Evolutionary conservation across 192 early-diverging fungal genomes (phyloP).

Genomic region (Linnemannia hyalina): DNA sequence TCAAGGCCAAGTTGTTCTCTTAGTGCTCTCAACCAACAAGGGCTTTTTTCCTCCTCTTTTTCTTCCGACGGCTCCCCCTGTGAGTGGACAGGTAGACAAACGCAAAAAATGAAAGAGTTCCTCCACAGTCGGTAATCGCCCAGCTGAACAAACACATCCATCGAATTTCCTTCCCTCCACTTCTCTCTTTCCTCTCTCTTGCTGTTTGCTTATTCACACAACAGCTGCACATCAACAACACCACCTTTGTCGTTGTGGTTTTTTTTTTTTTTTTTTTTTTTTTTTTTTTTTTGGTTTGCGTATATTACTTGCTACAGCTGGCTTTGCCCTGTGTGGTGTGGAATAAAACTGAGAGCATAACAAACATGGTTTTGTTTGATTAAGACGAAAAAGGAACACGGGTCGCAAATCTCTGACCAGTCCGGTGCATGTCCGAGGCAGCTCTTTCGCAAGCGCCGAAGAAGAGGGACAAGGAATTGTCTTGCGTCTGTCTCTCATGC

Average conservation of each 20-base stretch:
- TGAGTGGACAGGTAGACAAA: neutral
- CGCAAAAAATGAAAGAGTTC: neutral
- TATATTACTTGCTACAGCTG: too few species aligned
- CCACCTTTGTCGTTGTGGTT: too few species aligned
- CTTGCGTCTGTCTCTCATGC: neutral
- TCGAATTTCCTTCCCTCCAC: neutral
- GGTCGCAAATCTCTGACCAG: neutral
- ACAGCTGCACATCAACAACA: neutral
- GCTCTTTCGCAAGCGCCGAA: neutral
- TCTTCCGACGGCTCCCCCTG: neutral
- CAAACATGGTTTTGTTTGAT: neutral
- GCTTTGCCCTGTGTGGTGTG: too few species aligned
- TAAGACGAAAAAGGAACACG: neutral
- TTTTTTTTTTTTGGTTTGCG: too few species aligned
- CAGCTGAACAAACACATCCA: neutral
- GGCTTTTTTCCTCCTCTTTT: neutral
- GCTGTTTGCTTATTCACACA: neutral
- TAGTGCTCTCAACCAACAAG: neutral
- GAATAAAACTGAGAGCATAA: neutral
- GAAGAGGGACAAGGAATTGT: neutral
- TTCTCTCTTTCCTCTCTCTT: neutral
- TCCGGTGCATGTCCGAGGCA: slow-evolving; percentile 15
- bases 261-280: too few species aligned
- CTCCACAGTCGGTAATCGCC: neutral
- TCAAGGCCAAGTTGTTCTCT: neutral